A percentile compares a stretch with the other conserved stretches of the same genome.
phyloP scores from a whole-genome alignment of 179 eudicot species.

The Nepenthes alata region DNA sequence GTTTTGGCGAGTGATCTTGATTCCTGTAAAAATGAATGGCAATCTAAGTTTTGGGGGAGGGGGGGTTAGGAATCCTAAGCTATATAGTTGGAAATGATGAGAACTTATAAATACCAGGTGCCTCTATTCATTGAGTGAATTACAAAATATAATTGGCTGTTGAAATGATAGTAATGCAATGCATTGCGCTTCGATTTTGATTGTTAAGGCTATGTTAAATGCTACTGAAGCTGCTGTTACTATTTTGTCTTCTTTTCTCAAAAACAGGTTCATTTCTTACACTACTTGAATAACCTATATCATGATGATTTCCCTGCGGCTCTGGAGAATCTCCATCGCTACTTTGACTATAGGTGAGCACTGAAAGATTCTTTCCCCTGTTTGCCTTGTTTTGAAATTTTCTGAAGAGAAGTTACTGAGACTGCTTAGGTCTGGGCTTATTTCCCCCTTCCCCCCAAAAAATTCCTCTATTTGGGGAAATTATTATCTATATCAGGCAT shows the following conservation, averaged over 20 bases:
- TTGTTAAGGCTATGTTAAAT: neutral
- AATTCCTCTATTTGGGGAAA: too few species aligned
- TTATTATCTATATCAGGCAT: too few species aligned
- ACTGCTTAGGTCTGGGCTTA: neutral
- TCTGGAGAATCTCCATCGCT: slow-evolving; percentile 91
- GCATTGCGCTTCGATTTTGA: neutral
- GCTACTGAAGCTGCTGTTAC: neutral
- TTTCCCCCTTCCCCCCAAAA: too few species aligned
- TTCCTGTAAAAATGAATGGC: too few species aligned
- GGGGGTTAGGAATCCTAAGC: too few species aligned
- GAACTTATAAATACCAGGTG: too few species aligned
- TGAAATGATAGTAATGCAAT: neutral
- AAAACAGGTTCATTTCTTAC: slow-evolving; percentile 79
- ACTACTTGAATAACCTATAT: slow-evolving; percentile 77
- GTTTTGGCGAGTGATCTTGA: too few species aligned
- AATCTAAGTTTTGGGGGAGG: too few species aligned
- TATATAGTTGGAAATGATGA: too few species aligned
- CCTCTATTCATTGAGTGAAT: too few species aligned
- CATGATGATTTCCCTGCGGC: slow-evolving; percentile 88
- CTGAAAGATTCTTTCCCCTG: neutral
- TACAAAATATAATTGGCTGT: neutral
- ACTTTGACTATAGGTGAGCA: slow-evolving; percentile 83
- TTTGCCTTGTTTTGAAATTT: neutral
- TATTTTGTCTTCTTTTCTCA: neutral
- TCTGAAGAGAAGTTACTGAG: neutral